A percentile compares a stretch with the other conserved stretches of the same genome.
These are phyloP conservation scores for Botrytis porri DNA, from an alignment of 2,329 filamentous ascomycete species.

Conservation along the genomic window DNA sequence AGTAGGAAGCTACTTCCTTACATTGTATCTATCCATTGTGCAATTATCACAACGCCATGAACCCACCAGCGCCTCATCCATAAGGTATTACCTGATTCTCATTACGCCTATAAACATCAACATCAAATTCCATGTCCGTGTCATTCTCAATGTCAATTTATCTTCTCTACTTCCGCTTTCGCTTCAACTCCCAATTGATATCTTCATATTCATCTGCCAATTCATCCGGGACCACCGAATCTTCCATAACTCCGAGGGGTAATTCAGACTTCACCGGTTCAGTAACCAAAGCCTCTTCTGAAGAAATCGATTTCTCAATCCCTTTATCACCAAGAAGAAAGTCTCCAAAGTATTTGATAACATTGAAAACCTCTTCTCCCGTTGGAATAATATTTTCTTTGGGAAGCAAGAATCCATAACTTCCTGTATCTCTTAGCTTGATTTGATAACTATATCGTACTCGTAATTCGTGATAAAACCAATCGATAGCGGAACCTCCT, in stretches of 20 bases:
- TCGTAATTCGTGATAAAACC: constrained; percentile 85
- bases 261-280: not conserved
- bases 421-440: constrained; percentile 89
- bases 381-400: constrained; percentile 84
- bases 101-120: not conserved
- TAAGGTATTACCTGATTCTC: constrained; percentile 6
- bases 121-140: not conserved
- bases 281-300: constrained; percentile 24
- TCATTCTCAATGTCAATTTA: not conserved
- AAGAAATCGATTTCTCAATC: constrained; percentile 47
- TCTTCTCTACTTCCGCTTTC: constrained; percentile 21
- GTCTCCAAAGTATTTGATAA: constrained; percentile 78
- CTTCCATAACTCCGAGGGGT: constrained; percentile 1
- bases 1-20: no score
- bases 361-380: constrained; percentile 81
- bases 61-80: not conserved
- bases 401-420: constrained; percentile 89
- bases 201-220: constrained; percentile 25
- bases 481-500: constrained; percentile 87
- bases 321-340: constrained; percentile 72
- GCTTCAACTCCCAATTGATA: constrained; percentile 32
- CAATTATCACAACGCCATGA: not conserved
- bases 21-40: not conserved
- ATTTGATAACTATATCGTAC: constrained; percentile 89
- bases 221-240: not conserved